A percentile compares a stretch with the other conserved stretches of the same genome.
Evolutionary conservation across 2,329 filamentous ascomycete genomes (phyloP).

Genomic region (Monilinia aucupariae): DNA sequence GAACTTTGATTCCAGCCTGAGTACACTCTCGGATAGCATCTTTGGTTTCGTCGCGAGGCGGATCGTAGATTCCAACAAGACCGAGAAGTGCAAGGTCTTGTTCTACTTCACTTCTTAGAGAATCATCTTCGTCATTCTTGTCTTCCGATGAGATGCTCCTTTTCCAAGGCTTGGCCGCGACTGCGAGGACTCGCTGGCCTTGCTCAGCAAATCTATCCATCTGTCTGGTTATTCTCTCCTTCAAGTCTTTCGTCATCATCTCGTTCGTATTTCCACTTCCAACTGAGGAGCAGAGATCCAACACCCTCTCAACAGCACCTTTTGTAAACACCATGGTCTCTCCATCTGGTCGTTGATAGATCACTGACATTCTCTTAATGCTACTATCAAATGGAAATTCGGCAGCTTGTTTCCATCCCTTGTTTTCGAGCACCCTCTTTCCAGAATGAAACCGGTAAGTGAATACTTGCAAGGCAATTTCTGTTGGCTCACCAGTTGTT

Average conservation of each 20-base stretch:
- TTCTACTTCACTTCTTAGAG: constrained; percentile 42
- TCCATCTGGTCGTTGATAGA: constrained; percentile 46
- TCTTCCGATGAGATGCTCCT: constrained; percentile 20
- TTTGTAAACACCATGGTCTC: constrained; percentile 52
- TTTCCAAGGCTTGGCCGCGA: constrained; percentile 46
- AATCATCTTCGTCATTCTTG: constrained; percentile 22
- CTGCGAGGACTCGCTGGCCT: constrained; percentile 62
- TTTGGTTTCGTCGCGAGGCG: constrained; percentile 54
- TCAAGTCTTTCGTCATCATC: constrained; percentile 48
- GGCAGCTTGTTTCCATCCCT: constrained; percentile 53
- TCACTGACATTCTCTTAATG: constrained; percentile 72
- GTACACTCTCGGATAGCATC: constrained; percentile 57
- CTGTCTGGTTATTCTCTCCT: constrained; percentile 55
- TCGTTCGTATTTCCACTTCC: constrained; percentile 39
- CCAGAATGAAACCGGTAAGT: constrained; percentile 59
- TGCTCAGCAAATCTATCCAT: constrained; percentile 63
- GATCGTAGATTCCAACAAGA: constrained; percentile 54
- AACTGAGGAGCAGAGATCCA: constrained; percentile 55
- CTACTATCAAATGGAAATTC: constrained; percentile 71
- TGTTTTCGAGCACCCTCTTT: constrained; percentile 44
- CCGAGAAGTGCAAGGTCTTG: constrained; percentile 56
- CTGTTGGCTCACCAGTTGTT: constrained; percentile 61
- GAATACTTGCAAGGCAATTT: constrained; percentile 72
- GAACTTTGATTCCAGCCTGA: constrained; percentile 66
- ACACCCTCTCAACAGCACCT: constrained; percentile 64